Base-by-base conservation (phyloP, 139 green algal species). In the Ettlia oleoabundans region DNA sequence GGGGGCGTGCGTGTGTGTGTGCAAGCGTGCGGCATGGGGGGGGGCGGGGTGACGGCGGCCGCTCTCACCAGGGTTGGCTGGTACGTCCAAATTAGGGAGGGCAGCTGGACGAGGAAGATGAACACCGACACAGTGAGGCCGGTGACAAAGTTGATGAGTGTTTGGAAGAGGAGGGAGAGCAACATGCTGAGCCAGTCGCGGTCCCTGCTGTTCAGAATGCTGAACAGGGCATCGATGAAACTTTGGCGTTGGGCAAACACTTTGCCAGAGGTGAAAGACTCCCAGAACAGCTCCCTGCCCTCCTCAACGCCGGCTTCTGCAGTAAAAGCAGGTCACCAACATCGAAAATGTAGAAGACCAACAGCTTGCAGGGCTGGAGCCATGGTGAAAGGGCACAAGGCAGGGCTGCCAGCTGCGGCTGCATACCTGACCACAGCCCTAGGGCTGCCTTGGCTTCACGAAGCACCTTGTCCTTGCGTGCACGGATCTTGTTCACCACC, bases 161-260 rank as follows among this genome's bases (percentile, higher is more conserved):
- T 80, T 35, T 78, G 58, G 58, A 81, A 22, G 30, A 81, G 42
- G 26, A 92, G 73, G 55, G 88, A 38, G 5, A 92, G 53, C 40
- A 92, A 58, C 30, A 90, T 24, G 66, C 43, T n/a, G 43, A 92
- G 67, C 72, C 88, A 87, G 58, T 94, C 88, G 19, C 78, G 61
- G 21, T 91, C 80, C 4, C 82, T 40, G 10, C 58, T 35, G 35
- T 33, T 18, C 3, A 94, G 21, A 24, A 93, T 80, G 37, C 52
- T 63, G 7, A 88, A 85, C 2, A 93, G n/a, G 6, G 73, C 53
- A 62, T 94, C 90, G 66, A 75, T 91, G 40, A 92, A 84, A 18
- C 38, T 91, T 40, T 92, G 85, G 9, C 87, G 77, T 63, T 88
- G 84, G 2, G 86, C 90, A 82, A 94, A 93, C 22, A 92, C 51